Evolutionary conservation across 108 stramenopile species (phyloP).

Genomic region (Stephanodiscus triporus): DNA sequence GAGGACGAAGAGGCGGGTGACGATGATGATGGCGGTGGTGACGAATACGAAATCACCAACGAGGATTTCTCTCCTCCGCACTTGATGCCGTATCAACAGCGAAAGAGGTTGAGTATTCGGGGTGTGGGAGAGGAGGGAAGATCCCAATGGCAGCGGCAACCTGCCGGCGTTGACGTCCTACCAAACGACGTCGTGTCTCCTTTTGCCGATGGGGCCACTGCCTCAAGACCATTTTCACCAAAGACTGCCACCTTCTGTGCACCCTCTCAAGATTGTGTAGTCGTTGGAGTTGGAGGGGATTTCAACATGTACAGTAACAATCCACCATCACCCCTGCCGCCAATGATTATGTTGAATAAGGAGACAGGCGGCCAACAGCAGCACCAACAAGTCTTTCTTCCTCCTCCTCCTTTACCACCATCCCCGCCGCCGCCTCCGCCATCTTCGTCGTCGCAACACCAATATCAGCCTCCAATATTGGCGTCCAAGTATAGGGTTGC

Average conservation of each 20-base stretch:
- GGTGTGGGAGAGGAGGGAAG: not conserved
- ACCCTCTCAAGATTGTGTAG: too few relatives aligned
- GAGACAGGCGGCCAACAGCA: too few relatives aligned
- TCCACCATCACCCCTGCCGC: conserved; percentile 3
- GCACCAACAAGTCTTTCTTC: too few relatives aligned
- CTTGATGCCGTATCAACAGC: conserved; percentile 59
- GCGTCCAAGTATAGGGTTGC: conserved; percentile 33
- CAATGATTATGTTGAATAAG: not conserved
- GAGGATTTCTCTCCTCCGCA: conserved; percentile 29
- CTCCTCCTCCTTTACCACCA: not conserved
- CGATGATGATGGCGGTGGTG: not conserved
- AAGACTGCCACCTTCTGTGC: too few relatives aligned
- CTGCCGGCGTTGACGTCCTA: too few relatives aligned
- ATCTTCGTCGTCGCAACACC: conserved; percentile 14
- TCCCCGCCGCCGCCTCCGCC: not conserved
- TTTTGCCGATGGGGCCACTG: too few relatives aligned
- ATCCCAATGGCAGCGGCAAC: not conserved
- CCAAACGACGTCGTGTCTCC: too few relatives aligned
- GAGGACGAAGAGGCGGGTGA: not conserved
- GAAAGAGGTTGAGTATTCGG: conserved; percentile 34
- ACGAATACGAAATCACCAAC: not conserved
- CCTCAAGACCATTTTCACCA: too few relatives aligned
- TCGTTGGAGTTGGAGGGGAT: too few relatives aligned
- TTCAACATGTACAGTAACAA: not conserved
- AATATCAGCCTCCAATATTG: conserved; percentile 15